These are phyloP conservation scores for Aspergillus fijiensis DNA, from an alignment of 2,329 filamentous ascomycete genomes.

Conservation along the genomic window DNA sequence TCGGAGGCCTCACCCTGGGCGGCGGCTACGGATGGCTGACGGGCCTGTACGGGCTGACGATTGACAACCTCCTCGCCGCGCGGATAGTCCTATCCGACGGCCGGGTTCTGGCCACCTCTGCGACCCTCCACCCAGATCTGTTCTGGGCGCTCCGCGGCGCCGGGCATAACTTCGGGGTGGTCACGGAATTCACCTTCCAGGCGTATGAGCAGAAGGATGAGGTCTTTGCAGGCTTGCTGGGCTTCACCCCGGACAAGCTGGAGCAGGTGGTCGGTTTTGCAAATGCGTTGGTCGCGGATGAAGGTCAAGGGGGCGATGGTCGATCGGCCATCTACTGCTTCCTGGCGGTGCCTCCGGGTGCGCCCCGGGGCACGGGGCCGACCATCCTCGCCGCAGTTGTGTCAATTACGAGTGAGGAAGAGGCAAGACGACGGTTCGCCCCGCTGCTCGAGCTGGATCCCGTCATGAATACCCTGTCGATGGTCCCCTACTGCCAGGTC, in stretches of 20 bases:
- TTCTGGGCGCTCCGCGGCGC: conserved; percentile 50
- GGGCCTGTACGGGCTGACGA: conserved; percentile 53
- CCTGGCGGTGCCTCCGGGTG: too few relatives aligned
- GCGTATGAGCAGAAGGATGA: conserved; percentile 34
- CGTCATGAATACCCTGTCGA: conserved; percentile 37
- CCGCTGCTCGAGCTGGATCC: conserved; percentile 41
- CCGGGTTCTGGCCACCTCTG: conserved; percentile 35
- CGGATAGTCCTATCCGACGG: conserved; percentile 42
- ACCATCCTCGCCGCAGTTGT: too few relatives aligned
- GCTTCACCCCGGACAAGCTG: conserved; percentile 26
- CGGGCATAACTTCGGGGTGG: conserved; percentile 45
- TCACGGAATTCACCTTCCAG: conserved; percentile 43
- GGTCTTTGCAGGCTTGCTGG: conserved; percentile 38
- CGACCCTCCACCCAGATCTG: conserved; percentile 46
- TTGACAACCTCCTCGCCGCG: conserved; percentile 48
- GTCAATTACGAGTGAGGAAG: not conserved
- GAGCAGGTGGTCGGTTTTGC: conserved; percentile 23
- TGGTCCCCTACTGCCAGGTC: conserved; percentile 44
- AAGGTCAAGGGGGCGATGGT: too few relatives aligned
- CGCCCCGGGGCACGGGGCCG: too few relatives aligned
- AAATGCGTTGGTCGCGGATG: conserved; percentile 7
- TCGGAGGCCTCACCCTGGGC: conserved; percentile 57
- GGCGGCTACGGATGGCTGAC: conserved; percentile 59
- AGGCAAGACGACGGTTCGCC: conserved; percentile 29
- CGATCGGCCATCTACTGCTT: too few relatives aligned